Evolutionary conservation across 768 basidiomycete species (phyloP).

Genomic region (Termitomyces sp.): DNA sequence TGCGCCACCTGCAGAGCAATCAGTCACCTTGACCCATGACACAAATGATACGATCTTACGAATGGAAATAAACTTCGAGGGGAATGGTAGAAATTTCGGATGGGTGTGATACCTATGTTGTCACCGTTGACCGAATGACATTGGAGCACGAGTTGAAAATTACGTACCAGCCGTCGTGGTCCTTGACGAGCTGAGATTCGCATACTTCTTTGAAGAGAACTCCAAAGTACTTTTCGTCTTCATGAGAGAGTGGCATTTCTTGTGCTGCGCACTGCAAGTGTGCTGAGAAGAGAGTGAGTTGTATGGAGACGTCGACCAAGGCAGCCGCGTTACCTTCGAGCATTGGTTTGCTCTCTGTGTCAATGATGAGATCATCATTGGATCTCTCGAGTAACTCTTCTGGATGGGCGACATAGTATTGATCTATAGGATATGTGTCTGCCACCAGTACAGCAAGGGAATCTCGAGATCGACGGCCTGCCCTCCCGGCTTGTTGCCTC

Average conservation of each 20-base stretch:
- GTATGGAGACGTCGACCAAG: not conserved
- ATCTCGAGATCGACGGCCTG: slow-evolving; percentile 77
- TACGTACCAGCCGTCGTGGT: slow-evolving; percentile 77
- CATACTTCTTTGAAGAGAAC: slow-evolving; percentile 55
- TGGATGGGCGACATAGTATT: slow-evolving; percentile 68
- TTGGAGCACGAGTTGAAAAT: not conserved
- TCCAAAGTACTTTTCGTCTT: slow-evolving; percentile 75
- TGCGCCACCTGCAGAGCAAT: slow-evolving; percentile 39
- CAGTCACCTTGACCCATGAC: not conserved
- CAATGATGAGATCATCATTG: slow-evolving; percentile 61
- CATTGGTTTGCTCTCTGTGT: slow-evolving; percentile 69
- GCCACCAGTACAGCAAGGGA: slow-evolving; percentile 73
- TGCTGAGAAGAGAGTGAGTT: slow-evolving; percentile 28
- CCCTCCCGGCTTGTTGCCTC: slow-evolving; percentile 89
- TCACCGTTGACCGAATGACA: not conserved
- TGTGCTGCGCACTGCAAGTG: slow-evolving; percentile 86
- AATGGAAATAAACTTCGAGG: slow-evolving; percentile 68
- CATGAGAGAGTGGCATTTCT: slow-evolving; percentile 74
- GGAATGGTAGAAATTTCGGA: slow-evolving; percentile 74
- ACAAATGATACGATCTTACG: slow-evolving; percentile 32
- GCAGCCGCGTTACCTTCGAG: slow-evolving; percentile 46
- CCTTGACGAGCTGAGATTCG: slow-evolving; percentile 52
- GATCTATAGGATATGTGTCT: slow-evolving; percentile 67
- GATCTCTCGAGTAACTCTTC: slow-evolving; percentile 63
- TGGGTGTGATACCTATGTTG: slow-evolving; percentile 73